A percentile compares a stretch with the other conserved stretches of the same genome.
These are phyloP conservation scores for Epichloe aotearoae DNA, from an alignment of 2,329 filamentous ascomycete species.

Conservation along the genomic window DNA sequence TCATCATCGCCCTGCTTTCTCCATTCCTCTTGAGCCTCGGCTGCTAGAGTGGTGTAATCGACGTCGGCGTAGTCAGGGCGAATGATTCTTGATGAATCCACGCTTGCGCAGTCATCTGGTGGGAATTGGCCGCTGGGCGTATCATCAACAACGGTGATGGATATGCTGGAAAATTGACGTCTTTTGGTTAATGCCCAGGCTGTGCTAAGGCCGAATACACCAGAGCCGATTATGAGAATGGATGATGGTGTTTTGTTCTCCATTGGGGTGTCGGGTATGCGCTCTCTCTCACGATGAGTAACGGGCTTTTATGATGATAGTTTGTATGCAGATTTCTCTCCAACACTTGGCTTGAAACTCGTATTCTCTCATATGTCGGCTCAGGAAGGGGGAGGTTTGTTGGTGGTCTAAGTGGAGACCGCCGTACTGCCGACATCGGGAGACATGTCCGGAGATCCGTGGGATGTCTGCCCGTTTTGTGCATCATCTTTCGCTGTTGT, in stretches of 20 bases:
- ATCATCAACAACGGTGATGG: conserved; percentile 48
- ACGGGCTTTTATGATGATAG: neutral
- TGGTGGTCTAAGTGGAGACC: neutral
- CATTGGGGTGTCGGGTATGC: conserved; percentile 11
- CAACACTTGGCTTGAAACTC: neutral
- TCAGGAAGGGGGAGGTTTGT: neutral
- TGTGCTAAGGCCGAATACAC: conserved; percentile 46
- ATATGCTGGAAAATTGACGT: conserved; percentile 35
- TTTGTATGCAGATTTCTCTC: neutral
- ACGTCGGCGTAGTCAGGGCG: conserved; percentile 69
- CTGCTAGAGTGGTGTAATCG: conserved; percentile 62
- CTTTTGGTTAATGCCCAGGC: conserved; percentile 58
- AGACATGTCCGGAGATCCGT: too few species aligned
- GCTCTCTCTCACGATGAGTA: neutral
- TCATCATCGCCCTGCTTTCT: conserved; percentile 42
- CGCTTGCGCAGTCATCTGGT: conserved; percentile 43
- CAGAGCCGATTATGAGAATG: conserved; percentile 57
- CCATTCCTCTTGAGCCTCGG: conserved; percentile 57
- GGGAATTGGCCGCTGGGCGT: conserved; percentile 41
- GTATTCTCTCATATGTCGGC: neutral
- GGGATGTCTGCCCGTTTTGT: too few species aligned
- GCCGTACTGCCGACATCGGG: neutral
- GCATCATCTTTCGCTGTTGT: too few species aligned
- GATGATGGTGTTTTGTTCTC: conserved; percentile 25
- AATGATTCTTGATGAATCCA: conserved; percentile 52